phyloP scores from a whole-genome alignment of 1,284 basidiomycete genomes.

The Bjerkandera adusta region DNA sequence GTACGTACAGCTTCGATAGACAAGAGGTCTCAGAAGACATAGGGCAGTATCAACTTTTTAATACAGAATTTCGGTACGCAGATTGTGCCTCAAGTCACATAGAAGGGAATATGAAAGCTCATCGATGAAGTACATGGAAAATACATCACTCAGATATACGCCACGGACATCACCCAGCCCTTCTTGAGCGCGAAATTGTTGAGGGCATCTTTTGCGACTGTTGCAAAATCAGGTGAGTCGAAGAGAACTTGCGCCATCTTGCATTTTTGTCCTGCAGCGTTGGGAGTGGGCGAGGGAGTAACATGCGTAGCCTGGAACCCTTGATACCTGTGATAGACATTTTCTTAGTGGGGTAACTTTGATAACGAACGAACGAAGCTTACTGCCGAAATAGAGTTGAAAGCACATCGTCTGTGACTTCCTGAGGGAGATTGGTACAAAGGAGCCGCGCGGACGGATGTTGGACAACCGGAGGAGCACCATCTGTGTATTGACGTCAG shows the following conservation, averaged over 20 bases:
- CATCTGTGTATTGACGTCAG: constrained; percentile 28
- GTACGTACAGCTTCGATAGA: no score
- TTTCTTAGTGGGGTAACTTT: neutral
- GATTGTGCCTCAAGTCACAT: no score
- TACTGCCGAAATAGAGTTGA: constrained; percentile 87
- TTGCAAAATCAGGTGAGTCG: constrained; percentile 70
- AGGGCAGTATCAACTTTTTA: no score
- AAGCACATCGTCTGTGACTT: constrained; percentile 78
- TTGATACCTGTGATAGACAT: constrained; percentile 53
- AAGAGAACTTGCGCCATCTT: constrained; percentile 79
- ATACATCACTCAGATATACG: constrained; percentile 52
- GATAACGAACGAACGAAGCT: constrained; percentile 35
- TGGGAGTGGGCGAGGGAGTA: constrained; percentile 61
- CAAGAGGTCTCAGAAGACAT: no score
- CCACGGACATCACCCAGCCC: constrained; percentile 78
- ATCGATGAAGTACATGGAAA: no score
- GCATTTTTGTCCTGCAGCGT: constrained; percentile 54
- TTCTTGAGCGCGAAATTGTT: constrained; percentile 81
- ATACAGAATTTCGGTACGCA: no score
- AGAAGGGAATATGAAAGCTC: constrained; percentile 18
- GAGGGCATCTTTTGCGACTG: constrained; percentile 73
- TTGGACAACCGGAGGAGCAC: constrained; percentile 50
- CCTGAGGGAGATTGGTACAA: constrained; percentile 78
- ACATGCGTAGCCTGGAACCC: constrained; percentile 74
- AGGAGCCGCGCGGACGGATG: constrained; percentile 64